These are phyloP conservation scores for Suaeda aralocaspica DNA, from an alignment of 148 eudicot species.

Conservation along the genomic window DNA sequence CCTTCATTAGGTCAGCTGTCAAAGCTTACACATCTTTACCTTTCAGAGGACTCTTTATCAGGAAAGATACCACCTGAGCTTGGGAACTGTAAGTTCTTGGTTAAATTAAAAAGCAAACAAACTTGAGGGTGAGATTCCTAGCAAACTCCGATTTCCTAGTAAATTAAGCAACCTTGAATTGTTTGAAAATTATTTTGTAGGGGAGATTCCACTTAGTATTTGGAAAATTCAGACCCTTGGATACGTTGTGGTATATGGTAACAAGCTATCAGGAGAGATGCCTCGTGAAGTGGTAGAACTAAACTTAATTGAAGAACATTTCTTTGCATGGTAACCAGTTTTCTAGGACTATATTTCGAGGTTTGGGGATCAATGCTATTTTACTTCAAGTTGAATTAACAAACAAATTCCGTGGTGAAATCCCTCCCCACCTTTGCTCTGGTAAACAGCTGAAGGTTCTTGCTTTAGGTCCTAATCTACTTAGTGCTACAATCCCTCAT, in stretches of 20 bases:
- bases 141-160: slow-evolving; percentile 48
- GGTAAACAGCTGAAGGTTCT: slow-evolving; percentile 44
- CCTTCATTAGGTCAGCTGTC: slow-evolving; percentile 55
- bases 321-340: slow-evolving; percentile 56
- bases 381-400: slow-evolving; percentile 57
- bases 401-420: slow-evolving; percentile 47
- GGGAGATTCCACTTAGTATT: slow-evolving; percentile 54
- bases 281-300: slow-evolving; percentile 52
- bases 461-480: slow-evolving; percentile 47
- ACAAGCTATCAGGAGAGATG: slow-evolving; percentile 55
- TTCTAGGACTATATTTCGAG: slow-evolving; percentile 58
- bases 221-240: slow-evolving; percentile 66
- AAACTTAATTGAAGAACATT: slow-evolving; percentile 45
- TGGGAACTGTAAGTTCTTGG: slow-evolving; percentile 54
- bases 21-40: slow-evolving; percentile 38
- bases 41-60: slow-evolving; percentile 45
- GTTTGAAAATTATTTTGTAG: slow-evolving; percentile 46
- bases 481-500: slow-evolving; percentile 60
- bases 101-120: slow-evolving; percentile 43
- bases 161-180: slow-evolving; percentile 34
- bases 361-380: slow-evolving; percentile 55
- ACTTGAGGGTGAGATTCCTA: slow-evolving; percentile 60
- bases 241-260: slow-evolving; percentile 44
- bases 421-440: slow-evolving; percentile 66
- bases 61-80: slow-evolving; percentile 69